Evolutionary conservation across 2,329 filamentous ascomycete species (phyloP).

Genomic region (Fonsecaea nubica): DNA sequence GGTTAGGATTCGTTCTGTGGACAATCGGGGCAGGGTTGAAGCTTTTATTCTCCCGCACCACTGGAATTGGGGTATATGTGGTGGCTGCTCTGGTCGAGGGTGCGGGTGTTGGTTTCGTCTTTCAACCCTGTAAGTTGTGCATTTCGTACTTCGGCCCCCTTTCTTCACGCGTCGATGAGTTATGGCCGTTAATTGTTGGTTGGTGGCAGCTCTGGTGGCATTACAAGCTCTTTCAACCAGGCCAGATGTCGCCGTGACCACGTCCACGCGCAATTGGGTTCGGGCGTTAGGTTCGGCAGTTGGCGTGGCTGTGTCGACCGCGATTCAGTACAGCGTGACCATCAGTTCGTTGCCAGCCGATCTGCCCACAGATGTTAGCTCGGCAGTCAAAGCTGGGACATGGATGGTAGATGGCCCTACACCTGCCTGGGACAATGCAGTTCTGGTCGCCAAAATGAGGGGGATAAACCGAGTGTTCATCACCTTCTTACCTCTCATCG

Average conservation of each 20-base stretch:
- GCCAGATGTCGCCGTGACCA: constrained; percentile 66
- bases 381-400: neutral
- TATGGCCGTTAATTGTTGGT: neutral
- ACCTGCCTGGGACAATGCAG: neutral
- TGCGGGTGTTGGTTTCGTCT: constrained; percentile 60
- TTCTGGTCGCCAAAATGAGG: neutral
- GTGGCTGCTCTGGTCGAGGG: constrained; percentile 60
- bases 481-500: neutral
- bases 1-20: constrained; percentile 55
- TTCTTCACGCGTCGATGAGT: neutral
- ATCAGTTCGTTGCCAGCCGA: neutral
- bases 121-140: constrained; percentile 52
- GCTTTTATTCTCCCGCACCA: constrained; percentile 56
- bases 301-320: constrained; percentile 64
- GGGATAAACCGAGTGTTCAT: neutral
- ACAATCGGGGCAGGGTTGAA: constrained; percentile 62
- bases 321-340: constrained; percentile 48
- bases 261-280: constrained; percentile 68
- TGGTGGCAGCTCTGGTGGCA: constrained; percentile 57
- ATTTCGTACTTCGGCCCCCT: neutral
- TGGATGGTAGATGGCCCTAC: neutral
- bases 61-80: constrained; percentile 57
- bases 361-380: neutral
- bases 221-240: constrained; percentile 64
- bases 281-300: constrained; percentile 64